Base-by-base conservation (phyloP, 2,329 filamentous ascomycete genomes). In the Colletotrichum falcatum region DNA sequence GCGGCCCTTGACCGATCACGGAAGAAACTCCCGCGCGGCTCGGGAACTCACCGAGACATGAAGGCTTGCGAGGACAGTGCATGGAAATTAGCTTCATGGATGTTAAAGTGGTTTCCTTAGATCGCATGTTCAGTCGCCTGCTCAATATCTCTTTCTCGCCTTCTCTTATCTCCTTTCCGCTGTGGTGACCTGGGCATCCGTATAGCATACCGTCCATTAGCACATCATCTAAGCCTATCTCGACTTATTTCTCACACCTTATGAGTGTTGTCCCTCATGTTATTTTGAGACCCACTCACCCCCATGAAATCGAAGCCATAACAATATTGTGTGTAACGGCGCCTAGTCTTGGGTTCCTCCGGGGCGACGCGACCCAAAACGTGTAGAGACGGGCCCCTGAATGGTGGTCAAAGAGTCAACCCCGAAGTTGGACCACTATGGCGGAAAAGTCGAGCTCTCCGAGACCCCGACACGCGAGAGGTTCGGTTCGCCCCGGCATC, bases 1-100 rank as follows among this genome's bases (percentile, higher is more conserved):
- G 69, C 48, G 55, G 53, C 54, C 48, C 66, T 42, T 28, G 30
- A 56, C 49, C 61, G 49, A 61, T 64, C 28, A 61, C 23, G 23
- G 39, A 51, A 65, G 49, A 64, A 44, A 61, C 39, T 56, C 66
- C 46, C 35, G 60, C 66, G 56, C 61, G 51, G 48, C 65, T 61
- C 70, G 65, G 69, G 60, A 70, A 59, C 66, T 12, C 54, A 49
- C 64, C 63, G 62, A 53, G 68, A 35, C 48, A 46, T 69, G 65
- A 64, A 64, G 68, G 65, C 69, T 71, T n/a, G 69, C 49, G 54
- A 51, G 60, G 56, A 61, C 30, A 35, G 49, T 48, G 55, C 55
- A 61, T 61, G 69, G 66, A 65, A 71, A 70, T 44, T 54, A 61
- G 66, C 37, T 56, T 61, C 44, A 51, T 56, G 69, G 54, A 60